Conservation (phyloP, 257 asterid species). For the Solanum neorickii region DNA sequence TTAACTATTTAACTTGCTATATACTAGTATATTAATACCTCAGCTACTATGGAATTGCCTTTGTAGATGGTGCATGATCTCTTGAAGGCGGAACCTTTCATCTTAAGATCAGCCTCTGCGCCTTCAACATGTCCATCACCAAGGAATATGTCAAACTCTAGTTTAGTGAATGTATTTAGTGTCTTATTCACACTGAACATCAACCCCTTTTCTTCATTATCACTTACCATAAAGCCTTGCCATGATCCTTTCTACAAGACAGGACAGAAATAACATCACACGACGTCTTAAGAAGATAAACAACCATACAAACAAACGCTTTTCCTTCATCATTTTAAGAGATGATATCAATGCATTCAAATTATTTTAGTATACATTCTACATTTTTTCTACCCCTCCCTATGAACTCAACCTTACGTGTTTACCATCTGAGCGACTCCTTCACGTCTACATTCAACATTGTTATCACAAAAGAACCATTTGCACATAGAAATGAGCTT, state of each 20-base stretch:
- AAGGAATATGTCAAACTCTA: constrained; percentile 51
- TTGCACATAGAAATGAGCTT: background rate
- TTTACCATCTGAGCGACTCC: background rate
- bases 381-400: background rate
- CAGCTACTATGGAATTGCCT: constrained; percentile 59
- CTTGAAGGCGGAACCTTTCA: constrained; percentile 80
- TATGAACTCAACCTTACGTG: background rate
- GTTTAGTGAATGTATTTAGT: constrained; percentile 24
- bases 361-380: background rate
- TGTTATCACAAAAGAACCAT: background rate
- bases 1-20: background rate
- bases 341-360: background rate
- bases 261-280: background rate
- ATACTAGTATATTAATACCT: constrained; percentile 30
- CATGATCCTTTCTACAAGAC: constrained; percentile 54
- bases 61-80: constrained; percentile 85
- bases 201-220: constrained; percentile 23
- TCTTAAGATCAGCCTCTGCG: constrained; percentile 40
- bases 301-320: background rate
- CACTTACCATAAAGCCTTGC: constrained; percentile 48
- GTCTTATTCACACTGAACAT: constrained; percentile 44
- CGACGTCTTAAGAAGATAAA: background rate
- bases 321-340: background rate
- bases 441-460: background rate
- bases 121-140: constrained; percentile 26